A percentile compares a stretch with the other conserved stretches of the same genome.
phyloP scores from a whole-genome alignment of 768 basidiomycete species.

The Trametes elegans region DNA sequence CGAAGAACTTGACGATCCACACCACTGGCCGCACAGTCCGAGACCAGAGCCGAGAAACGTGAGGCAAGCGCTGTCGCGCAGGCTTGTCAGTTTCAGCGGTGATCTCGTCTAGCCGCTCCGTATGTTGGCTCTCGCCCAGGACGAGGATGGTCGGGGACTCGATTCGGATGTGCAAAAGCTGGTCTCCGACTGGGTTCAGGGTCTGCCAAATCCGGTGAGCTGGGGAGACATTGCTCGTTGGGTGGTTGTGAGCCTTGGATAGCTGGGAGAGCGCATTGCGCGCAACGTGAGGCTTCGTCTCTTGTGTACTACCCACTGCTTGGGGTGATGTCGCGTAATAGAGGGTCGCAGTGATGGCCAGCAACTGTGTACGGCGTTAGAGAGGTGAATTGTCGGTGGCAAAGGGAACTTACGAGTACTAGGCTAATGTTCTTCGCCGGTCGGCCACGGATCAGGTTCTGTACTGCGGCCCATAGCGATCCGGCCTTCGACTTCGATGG shows the following conservation, averaged over 20 bases:
- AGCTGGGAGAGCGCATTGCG: slow-evolving; percentile 27
- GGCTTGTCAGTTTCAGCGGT: slow-evolving; percentile 20
- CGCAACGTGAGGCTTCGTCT: slow-evolving; percentile 24
- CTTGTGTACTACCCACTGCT: slow-evolving; percentile 21
- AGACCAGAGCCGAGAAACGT: slow-evolving; percentile 40
- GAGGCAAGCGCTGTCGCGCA: slow-evolving; percentile 14
- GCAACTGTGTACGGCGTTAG: slow-evolving; percentile 49
- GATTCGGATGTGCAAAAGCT: slow-evolving; percentile 72
- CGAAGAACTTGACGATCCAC: slow-evolving; percentile 82
- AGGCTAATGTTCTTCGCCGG: slow-evolving; percentile 78
- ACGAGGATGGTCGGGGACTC: slow-evolving; percentile 79
- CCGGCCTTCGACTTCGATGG: slow-evolving; percentile 41
- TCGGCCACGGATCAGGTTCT: slow-evolving; percentile 58
- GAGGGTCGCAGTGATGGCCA: slow-evolving; percentile 71
- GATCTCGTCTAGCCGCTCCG: slow-evolving; percentile 1
- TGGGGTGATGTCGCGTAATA: slow-evolving; percentile 68
- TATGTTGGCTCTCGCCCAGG: slow-evolving; percentile 32
- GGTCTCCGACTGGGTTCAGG: slow-evolving; percentile 66
- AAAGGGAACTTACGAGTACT: slow-evolving; percentile 53
- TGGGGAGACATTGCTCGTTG: slow-evolving; percentile 35
- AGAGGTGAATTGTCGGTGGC: not conserved
- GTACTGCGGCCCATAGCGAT: slow-evolving; percentile 39
- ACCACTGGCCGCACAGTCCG: slow-evolving; percentile 54
- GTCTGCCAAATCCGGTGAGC: slow-evolving; percentile 74
- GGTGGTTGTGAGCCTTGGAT: slow-evolving; percentile 16